These are phyloP conservation scores for Wickerhamiella pararugosa DNA, from an alignment of 1,139 yeast species.

Conservation along the genomic window DNA sequence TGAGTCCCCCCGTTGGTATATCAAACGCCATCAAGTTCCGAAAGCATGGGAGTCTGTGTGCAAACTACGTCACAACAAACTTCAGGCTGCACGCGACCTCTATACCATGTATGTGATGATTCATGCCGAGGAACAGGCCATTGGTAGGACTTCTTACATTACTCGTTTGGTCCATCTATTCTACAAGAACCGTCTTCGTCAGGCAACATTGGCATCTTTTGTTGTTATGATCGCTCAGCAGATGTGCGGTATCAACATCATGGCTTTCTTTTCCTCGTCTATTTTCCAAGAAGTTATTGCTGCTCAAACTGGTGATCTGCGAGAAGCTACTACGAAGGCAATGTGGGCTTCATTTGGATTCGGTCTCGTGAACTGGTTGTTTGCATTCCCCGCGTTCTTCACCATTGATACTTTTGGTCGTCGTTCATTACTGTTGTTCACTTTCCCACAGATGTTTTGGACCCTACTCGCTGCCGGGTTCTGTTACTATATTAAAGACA, in stretches of 20 bases:
- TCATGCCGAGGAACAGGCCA: slow-evolving; percentile 46
- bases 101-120: slow-evolving; percentile 57
- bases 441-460: slow-evolving; percentile 59
- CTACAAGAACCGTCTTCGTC: slow-evolving; percentile 63
- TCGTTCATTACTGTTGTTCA: slow-evolving; percentile 47
- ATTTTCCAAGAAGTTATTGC: slow-evolving; percentile 52
- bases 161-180: slow-evolving; percentile 33
- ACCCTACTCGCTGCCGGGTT: slow-evolving; percentile 50
- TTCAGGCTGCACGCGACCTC: slow-evolving; percentile 24
- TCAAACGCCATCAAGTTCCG: slow-evolving; percentile 33
- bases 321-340: slow-evolving; percentile 33
- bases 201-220: slow-evolving; percentile 70
- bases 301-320: slow-evolving; percentile 26
- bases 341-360: slow-evolving; percentile 75
- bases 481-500: slow-evolving; percentile 40
- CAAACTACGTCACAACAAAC: slow-evolving; percentile 10
- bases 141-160: slow-evolving; percentile 22
- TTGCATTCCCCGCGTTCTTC: slow-evolving; percentile 73
- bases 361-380: slow-evolving; percentile 65
- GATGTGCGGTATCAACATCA: slow-evolving; percentile 81
- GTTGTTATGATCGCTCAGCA: slow-evolving; percentile 84
- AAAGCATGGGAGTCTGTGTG: slow-evolving; percentile 12
- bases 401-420: slow-evolving; percentile 74
- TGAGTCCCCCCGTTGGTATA: slow-evolving; percentile 70
- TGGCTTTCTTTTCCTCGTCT: slow-evolving; percentile 47